These are phyloP conservation scores for Novymonas esmeraldas DNA, from an alignment of 208 protist species.

Conservation along the genomic window DNA sequence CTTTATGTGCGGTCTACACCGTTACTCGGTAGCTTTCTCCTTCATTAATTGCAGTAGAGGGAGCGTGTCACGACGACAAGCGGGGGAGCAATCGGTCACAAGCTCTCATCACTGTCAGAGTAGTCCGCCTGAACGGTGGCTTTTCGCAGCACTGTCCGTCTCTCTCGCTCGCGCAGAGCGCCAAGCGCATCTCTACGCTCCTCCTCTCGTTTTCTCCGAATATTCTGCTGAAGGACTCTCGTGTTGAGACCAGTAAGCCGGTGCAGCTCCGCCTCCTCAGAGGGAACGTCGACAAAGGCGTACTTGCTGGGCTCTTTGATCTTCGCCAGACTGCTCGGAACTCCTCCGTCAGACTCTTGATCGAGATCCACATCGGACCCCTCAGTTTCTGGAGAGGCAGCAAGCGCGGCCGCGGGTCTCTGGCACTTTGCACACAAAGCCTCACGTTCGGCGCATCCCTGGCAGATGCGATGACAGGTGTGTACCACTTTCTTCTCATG, in stretches of 20 bases:
- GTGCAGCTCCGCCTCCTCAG: slow-evolving; percentile 51
- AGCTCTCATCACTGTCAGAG: slow-evolving; percentile 26
- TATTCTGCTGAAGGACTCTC: slow-evolving; percentile 43
- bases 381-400: background rate
- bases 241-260: slow-evolving; percentile 60
- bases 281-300: slow-evolving; percentile 57
- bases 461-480: slow-evolving; percentile 88
- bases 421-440: slow-evolving; percentile 87
- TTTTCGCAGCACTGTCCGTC: slow-evolving; percentile 54
- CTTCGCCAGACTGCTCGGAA: slow-evolving; percentile 8
- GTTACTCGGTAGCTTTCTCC: background rate
- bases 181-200: slow-evolving; percentile 45
- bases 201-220: slow-evolving; percentile 15
- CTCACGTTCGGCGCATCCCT: slow-evolving; percentile 46
- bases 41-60: too few species aligned
- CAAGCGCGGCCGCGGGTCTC: slow-evolving; percentile 38
- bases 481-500: slow-evolving; percentile 51
- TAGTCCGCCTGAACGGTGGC: background rate
- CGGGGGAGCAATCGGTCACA: slow-evolving; percentile 17
- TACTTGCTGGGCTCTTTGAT: slow-evolving; percentile 37
- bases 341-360: background rate
- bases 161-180: slow-evolving; percentile 57
- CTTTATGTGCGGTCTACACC: background rate
- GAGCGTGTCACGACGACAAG: too few species aligned
- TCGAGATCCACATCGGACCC: slow-evolving; percentile 15